Base-by-base conservation (phyloP, 805 yeast species). In the Candida germanica region DNA sequence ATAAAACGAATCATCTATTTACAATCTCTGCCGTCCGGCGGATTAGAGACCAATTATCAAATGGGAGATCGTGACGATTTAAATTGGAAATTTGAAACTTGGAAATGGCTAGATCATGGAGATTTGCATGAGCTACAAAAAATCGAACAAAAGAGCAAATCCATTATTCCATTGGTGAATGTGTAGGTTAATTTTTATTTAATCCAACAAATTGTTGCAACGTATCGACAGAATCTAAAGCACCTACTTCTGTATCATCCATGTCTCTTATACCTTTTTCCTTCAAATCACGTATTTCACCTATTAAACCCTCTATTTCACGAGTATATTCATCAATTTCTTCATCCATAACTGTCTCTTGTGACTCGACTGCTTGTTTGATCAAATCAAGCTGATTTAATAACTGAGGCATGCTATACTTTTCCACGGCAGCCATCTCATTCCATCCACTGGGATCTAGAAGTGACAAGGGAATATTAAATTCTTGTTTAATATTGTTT, bases 41-140 rank as follows among this genome's bases (percentile, higher is more conserved):
- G 61, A 1, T 73, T 91, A 39, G 89, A 83, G 8, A 73, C 77
- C 19, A 74, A 81, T 3, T 85, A 81, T 48, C 80, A 82, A 46
- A 70, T 93, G 38, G 97, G 94, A 34, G 77, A 78, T 41, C 76
- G 83, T 37, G 76, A 77, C 42, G 76, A 80, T 5, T 65, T 93
- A 40, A 93, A 93, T 55, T 93, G 97, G 78, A 85, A 80, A 26
- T 93, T 80, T 52, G 94, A 88, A 41, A 83, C 79, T 1, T 87
- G 89, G 79, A 74, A 71, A 48, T 83, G 88, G 87, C 43, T 75
- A 14, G 46, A 42, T 14, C 8, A 25, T 10, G 33, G 29, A 2
- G 46, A 40, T 20, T 26, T 41, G 15, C 25, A 33, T 6, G 27
- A 20, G 21, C 23, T 44, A 13, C 26, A 24, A 4, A 15, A 10